Percentiles rank a stretch among this genome's conserved stretches.
phyloP scores from a whole-genome alignment of 495 filamentous ascomycete genomes.

The Schizothecium vesticola region DNA sequence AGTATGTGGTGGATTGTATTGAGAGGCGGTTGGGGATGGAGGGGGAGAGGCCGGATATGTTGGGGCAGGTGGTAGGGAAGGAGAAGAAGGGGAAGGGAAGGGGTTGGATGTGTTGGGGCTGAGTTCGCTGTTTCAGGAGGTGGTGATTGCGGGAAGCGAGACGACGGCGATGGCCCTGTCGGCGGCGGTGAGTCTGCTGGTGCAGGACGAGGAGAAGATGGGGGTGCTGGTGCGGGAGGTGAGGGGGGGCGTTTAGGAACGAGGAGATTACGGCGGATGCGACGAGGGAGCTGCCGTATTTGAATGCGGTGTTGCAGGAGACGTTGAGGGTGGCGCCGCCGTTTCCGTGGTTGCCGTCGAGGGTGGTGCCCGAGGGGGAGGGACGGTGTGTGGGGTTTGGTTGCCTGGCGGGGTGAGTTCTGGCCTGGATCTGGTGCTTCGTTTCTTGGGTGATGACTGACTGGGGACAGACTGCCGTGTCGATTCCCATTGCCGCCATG shows the following conservation, averaged over 20 bases:
- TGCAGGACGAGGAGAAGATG: conserved; percentile 36
- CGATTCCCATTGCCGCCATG: conserved; percentile 28
- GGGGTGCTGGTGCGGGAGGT: conserved; percentile 43
- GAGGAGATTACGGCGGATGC: conserved; percentile 42
- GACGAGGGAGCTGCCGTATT: conserved; percentile 40
- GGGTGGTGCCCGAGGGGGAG: conserved; percentile 42
- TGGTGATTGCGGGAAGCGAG: conserved; percentile 36
- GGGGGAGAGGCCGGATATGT: background rate
- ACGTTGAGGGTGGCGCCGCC: conserved; percentile 50
- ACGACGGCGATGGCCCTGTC: conserved; percentile 52
- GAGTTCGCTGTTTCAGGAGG: background rate
- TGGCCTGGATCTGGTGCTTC: background rate
- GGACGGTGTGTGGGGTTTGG: conserved; percentile 38
- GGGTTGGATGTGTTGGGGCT: background rate
- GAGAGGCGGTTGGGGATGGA: background rate
- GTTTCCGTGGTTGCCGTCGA: conserved; percentile 34
- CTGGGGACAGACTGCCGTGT: conserved; percentile 21
- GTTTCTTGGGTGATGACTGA: background rate
- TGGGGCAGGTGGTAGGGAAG: background rate
- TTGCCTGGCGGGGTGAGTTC: conserved; percentile 36
- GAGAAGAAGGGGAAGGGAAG: background rate
- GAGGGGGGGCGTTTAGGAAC: conserved; percentile 35
- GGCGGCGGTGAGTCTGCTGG: conserved; percentile 42
- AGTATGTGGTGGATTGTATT: background rate
- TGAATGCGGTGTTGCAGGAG: conserved; percentile 51